These are phyloP conservation scores for Blepharisma japonicum DNA, from an alignment of 73 alveolate species.

Conservation along the genomic window DNA sequence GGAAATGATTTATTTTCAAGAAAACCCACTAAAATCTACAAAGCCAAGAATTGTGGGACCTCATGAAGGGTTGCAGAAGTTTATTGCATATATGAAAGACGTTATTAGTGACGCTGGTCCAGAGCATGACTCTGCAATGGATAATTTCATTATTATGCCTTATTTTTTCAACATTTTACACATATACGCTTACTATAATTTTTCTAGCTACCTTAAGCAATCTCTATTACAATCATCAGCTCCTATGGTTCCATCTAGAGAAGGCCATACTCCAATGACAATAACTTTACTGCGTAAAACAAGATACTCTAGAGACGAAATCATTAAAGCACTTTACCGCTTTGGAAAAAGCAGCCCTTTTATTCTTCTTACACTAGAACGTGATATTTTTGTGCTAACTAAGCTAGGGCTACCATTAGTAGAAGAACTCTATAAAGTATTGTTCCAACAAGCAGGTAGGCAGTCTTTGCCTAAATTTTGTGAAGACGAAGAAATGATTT, in stretches of 20 bases:
- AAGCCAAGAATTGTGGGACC: constrained; percentile 20
- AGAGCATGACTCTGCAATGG: background rate
- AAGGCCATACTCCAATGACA: constrained; percentile 7
- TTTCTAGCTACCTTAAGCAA: background rate
- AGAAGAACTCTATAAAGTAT: background rate
- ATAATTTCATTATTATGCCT: background rate
- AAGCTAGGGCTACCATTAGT: background rate
- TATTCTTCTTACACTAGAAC: background rate
- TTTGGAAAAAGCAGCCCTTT: constrained; percentile 15
- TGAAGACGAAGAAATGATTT: background rate
- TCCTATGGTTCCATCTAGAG: constrained; percentile 1
- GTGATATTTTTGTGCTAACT: background rate
- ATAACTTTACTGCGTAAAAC: background rate
- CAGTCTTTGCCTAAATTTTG: background rate
- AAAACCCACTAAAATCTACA: constrained; percentile 1
- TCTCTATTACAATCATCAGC: constrained; percentile 2
- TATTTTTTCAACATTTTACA: background rate
- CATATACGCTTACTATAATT: background rate
- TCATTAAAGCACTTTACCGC: background rate
- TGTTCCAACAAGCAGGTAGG: background rate
- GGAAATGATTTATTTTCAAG: constrained; percentile 20
- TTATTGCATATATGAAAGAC: background rate
- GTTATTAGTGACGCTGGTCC: background rate
- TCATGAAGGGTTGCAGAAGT: background rate
- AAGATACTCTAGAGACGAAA: background rate